Base-by-base conservation (phyloP, 2,329 filamentous ascomycete species). In the Simplicillium aogashimaense region DNA sequence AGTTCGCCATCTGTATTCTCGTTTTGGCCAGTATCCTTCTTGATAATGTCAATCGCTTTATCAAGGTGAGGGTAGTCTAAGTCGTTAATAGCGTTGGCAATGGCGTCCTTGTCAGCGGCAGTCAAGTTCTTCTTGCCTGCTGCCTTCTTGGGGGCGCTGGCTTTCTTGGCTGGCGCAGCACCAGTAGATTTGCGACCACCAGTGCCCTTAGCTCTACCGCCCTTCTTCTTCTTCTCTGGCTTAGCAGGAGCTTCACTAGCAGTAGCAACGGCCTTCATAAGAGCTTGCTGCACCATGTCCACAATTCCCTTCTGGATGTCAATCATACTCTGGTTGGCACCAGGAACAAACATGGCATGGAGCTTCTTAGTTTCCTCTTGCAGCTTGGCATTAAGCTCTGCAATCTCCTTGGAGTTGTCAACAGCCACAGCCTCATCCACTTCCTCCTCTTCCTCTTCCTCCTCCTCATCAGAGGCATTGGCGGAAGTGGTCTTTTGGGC, bases 1-100 rank as follows among this genome's bases (percentile, higher is more conserved):
- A 78, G 65, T 43, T 78, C 74, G 41, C 74, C 74, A 16, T 70
- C 69, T 28, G 70, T 73, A 47, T 76, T 77, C 56, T 78, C 74
- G 70, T 70, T 83, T 69, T 64, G 86, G 66, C 67, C 86, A 61
- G 66, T 94, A 49, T 94, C 90, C 48, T 78, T 78, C 58, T 94
- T 87, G 55, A 98, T 97, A 46, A 97, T 89, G 44, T 83, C 78
- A 28, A 95, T 86, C 1, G 90, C 87, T 49, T 79, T 78, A 37
- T 81, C 75, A 54, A 95, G 83, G 49, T 86, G 80, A n/a, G 72
- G 69, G 37, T 83, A 82, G 14, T 88, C 81, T 42, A 97, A 77
- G 46, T 81, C 81, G 51, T 82, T 84, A 47, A 95, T 92, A 12
- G 85, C 84, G 43, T 83, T 81, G 2, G 87, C 90, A 43, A 98